Conservation (phyloP, 768 basidiomycete genomes). For the Phaffia australis region DNA sequence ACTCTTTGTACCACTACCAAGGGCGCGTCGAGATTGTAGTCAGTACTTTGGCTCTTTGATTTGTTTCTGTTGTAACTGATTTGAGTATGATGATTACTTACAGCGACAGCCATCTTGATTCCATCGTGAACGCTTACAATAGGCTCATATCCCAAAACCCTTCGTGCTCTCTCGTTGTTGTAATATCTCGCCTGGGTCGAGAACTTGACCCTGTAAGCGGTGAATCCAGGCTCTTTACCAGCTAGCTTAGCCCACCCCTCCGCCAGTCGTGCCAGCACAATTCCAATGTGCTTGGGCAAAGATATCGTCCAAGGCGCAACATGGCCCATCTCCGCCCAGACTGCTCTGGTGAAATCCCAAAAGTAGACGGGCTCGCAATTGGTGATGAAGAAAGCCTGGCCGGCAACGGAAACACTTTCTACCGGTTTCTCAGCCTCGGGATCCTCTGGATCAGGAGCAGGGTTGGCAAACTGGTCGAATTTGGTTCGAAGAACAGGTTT, state of each 20-base stretch:
- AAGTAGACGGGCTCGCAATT: slow-evolving; percentile 94
- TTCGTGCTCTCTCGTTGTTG: slow-evolving; percentile 72
- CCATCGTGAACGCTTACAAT: slow-evolving; percentile 81
- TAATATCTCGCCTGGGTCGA: slow-evolving; percentile 72
- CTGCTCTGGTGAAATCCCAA: slow-evolving; percentile 76
- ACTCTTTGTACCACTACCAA: slow-evolving; percentile 17
- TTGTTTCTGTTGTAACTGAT: neutral
- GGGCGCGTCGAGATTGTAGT: slow-evolving; percentile 7
- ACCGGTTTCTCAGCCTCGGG: slow-evolving; percentile 43
- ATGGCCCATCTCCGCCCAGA: slow-evolving; percentile 57
- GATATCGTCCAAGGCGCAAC: slow-evolving; percentile 46
- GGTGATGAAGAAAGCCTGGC: slow-evolving; percentile 90
- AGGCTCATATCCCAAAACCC: slow-evolving; percentile 88
- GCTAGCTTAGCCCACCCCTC: slow-evolving; percentile 64
- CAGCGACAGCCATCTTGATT: slow-evolving; percentile 56
- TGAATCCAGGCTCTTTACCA: slow-evolving; percentile 76
- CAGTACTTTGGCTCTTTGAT: no score
- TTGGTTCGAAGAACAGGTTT: slow-evolving; percentile 59
- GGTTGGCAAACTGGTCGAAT: slow-evolving; percentile 61
- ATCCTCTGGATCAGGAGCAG: slow-evolving; percentile 40
- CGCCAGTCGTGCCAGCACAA: slow-evolving; percentile 57
- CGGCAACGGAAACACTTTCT: slow-evolving; percentile 60
- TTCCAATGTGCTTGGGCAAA: slow-evolving; percentile 55
- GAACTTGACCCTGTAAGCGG: slow-evolving; percentile 69
- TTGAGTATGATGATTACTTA: slow-evolving; percentile 2